Evolutionary conservation across 2,329 filamentous ascomycete species (phyloP).

Genomic region (Ceratocystis alfenasii): DNA sequence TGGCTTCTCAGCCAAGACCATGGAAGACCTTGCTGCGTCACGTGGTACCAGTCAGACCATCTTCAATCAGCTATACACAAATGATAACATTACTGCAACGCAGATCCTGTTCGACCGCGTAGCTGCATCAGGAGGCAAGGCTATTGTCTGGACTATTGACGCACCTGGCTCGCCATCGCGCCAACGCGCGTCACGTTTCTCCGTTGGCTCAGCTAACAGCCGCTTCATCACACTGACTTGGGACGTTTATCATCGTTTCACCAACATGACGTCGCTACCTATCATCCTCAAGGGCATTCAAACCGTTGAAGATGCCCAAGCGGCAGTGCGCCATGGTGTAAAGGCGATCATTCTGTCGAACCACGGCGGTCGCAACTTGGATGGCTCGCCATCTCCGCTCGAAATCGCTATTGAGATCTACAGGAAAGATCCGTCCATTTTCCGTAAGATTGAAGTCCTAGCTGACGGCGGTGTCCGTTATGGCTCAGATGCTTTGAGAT

Average conservation of each 20-base stretch:
- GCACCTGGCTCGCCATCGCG: conserved; percentile 22
- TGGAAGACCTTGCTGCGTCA: conserved; percentile 29
- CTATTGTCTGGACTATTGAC: conserved; percentile 32
- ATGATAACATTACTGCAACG: conserved; percentile 29
- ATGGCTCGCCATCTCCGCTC: conserved; percentile 29
- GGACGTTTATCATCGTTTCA: conserved; percentile 21
- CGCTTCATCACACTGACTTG: conserved; percentile 22
- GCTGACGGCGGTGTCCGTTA: conserved; percentile 35
- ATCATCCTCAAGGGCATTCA: conserved; percentile 35
- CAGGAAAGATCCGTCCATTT: conserved; percentile 26
- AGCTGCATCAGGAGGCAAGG: conserved; percentile 30
- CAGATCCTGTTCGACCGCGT: conserved; percentile 29
- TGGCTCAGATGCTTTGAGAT: conserved; percentile 34
- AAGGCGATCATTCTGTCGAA: conserved; percentile 35
- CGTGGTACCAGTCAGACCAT: conserved; percentile 25
- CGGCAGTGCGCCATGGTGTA: conserved; percentile 31
- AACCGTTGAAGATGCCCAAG: conserved; percentile 32
- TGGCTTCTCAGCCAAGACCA: conserved; percentile 29
- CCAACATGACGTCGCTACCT: conserved; percentile 25
- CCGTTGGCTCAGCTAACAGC: conserved; percentile 30
- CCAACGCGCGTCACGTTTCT: conserved; percentile 33
- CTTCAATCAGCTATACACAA: conserved; percentile 28
- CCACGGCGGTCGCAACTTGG: conserved; percentile 35
- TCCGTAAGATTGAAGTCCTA: conserved; percentile 26
- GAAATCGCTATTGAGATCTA: conserved; percentile 30